A percentile compares a stretch with the other conserved stretches of the same genome.
Evolutionary conservation across 2,329 filamentous ascomycete species (phyloP).

Genomic region (Epichloe festucae): DNA sequence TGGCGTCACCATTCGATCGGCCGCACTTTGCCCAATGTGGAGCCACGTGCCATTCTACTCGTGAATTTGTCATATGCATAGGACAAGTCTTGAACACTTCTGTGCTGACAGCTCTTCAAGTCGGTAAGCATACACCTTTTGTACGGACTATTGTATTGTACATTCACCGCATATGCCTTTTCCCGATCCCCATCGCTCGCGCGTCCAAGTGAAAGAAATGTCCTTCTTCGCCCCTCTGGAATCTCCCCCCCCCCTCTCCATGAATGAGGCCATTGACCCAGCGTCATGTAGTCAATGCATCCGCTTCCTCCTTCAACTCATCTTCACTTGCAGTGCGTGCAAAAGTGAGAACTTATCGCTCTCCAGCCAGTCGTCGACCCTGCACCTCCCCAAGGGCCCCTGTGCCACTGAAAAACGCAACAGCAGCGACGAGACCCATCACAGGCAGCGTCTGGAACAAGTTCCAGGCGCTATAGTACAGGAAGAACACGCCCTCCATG

Average conservation of each 20-base stretch:
- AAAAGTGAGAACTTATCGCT: conserved; percentile 29
- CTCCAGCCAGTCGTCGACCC: conserved; percentile 66
- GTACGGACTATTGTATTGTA: background rate
- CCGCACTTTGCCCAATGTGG: background rate
- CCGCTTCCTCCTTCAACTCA: background rate
- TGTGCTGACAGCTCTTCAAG: background rate
- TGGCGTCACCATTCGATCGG: too few relatives aligned
- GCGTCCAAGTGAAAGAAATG: too few relatives aligned
- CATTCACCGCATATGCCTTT: background rate
- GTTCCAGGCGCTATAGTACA: conserved; percentile 89
- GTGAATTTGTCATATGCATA: too few relatives aligned
- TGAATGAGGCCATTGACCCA: background rate
- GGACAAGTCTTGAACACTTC: background rate
- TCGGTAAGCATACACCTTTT: background rate
- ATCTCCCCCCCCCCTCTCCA: background rate
- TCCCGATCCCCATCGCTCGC: too few relatives aligned
- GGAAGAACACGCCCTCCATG: conserved; percentile 84
- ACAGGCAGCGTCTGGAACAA: conserved; percentile 79
- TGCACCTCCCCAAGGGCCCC: conserved; percentile 90
- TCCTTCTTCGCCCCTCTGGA: too few relatives aligned
- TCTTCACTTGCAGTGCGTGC: background rate
- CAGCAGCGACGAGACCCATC: conserved; percentile 50
- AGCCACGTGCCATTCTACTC: background rate
- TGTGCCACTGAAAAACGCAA: conserved; percentile 76
- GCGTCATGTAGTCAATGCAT: background rate